Base-by-base conservation (phyloP, 805 yeast species). In the Komagataella kurtzmanii region DNA sequence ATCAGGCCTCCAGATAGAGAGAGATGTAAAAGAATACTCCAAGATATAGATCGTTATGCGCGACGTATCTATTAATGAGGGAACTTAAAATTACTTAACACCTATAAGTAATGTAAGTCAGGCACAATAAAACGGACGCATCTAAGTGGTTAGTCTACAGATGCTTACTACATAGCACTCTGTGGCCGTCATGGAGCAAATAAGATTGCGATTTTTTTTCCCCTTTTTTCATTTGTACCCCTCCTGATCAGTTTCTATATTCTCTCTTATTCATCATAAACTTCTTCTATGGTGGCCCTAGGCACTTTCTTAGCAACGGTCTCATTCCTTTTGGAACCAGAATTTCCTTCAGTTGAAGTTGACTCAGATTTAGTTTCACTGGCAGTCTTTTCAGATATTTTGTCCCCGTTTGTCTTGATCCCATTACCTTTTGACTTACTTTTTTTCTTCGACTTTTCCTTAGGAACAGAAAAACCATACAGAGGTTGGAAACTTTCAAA, bases 401-500 rank as follows among this genome's bases (percentile, higher is more conserved):
- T 19, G 17, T 19, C 52, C 8, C 51, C 48, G 14, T 18, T 24
- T 48, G 49, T 44, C 17, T 24, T 8, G 48, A 49, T 19, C 47
- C 24, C 14, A 19, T 21, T 21, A 21, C 10, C 45, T 50, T 51
- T 17, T 17, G 46, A 24, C 40, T 52, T 54, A 40, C 54, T 56
- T 21, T 44, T 51, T 30, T 55, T 55, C 14, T 54, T 52, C 48
- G 61, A 58, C 24, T 58, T 61, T 17, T 56, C 58, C 45, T 63
- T 64, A 17, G 70, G 66, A 19, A 62, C 67, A 49, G 71, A 88
- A 86, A 89, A 89, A 3, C 81, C 93, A 62, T 85, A 93, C n/a
- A 83, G 58, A 3, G 99, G 99, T 57, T 75, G 75, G 72, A 93
- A 93, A 72, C 96, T 85, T 54, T 91, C 98, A 54, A 91, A 62